phyloP scores from a whole-genome alignment of 2,329 filamentous ascomycete genomes.

The Ceratocystis variospora region DNA sequence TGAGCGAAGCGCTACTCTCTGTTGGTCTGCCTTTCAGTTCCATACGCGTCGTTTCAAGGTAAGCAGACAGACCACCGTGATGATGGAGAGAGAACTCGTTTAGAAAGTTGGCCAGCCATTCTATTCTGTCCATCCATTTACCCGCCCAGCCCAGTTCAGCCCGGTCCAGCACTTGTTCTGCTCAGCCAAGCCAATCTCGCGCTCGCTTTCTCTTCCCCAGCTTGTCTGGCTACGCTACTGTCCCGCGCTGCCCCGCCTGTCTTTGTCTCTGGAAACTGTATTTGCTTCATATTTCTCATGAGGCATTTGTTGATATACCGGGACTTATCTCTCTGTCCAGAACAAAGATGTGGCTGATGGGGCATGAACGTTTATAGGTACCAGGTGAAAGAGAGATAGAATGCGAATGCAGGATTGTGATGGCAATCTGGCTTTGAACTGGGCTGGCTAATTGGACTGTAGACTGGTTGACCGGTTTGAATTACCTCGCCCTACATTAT shows the following conservation, averaged over 20 bases:
- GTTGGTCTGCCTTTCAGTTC: conserved; percentile 18
- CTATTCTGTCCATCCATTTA: too few species aligned
- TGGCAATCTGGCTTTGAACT: not conserved
- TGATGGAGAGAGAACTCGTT: not conserved
- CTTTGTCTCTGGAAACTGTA: too few species aligned
- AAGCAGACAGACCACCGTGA: not conserved
- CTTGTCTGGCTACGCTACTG: not conserved
- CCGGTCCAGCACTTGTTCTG: not conserved
- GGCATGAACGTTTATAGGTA: not conserved
- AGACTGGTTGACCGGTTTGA: not conserved
- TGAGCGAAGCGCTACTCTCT: conserved; percentile 18
- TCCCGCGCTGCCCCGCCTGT: not conserved
- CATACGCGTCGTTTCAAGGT: conserved; percentile 15
- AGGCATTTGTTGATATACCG: too few species aligned
- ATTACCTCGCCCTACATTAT: too few species aligned
- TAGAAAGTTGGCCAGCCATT: too few species aligned
- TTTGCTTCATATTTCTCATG: too few species aligned
- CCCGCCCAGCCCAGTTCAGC: not conserved
- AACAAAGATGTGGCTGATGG: not conserved
- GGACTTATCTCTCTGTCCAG: not conserved
- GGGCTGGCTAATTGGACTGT: not conserved
- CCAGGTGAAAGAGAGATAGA: not conserved
- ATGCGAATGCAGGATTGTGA: not conserved
- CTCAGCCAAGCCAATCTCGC: not conserved
- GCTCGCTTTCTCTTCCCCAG: not conserved